These are phyloP conservation scores for Hanseniaspora occidentalis DNA, from an alignment of 805 yeast species.

Conservation along the genomic window DNA sequence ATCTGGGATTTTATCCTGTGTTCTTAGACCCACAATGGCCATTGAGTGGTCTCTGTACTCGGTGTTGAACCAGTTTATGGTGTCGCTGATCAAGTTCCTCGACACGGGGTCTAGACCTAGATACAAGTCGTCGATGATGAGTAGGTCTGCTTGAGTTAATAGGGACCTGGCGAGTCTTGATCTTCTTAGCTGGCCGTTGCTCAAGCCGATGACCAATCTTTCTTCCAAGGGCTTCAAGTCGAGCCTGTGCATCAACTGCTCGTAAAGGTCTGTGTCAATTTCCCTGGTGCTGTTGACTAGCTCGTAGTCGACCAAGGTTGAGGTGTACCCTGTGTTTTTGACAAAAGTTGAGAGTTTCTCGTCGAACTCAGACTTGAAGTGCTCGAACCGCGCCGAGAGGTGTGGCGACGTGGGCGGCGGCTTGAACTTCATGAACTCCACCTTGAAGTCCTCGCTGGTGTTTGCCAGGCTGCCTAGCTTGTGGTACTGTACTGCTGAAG, in stretches of 20 bases:
- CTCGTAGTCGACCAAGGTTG: constrained; percentile 32
- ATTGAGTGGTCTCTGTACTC: constrained; percentile 1
- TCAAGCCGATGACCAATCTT: constrained; percentile 75
- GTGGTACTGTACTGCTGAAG: constrained; percentile 12
- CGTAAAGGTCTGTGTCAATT: constrained; percentile 27
- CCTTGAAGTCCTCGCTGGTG: constrained; percentile 4
- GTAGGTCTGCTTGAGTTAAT: constrained; percentile 46
- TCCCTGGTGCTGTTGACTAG: constrained; percentile 16
- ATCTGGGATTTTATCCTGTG: constrained; percentile 61
- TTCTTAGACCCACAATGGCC: constrained; percentile 50
- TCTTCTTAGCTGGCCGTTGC: constrained; percentile 89
- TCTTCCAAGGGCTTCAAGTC: constrained; percentile 43
- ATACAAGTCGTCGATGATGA: constrained; percentile 79
- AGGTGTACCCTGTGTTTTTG: constrained; percentile 9
- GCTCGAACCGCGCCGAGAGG: constrained; percentile 81
- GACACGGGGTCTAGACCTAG: constrained; percentile 80
- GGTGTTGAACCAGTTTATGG: constrained; percentile 14
- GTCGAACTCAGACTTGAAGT: constrained; percentile 74
- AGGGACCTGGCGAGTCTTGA: constrained; percentile 76
- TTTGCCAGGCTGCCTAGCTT: background rate
- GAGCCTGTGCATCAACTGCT: constrained; percentile 35
- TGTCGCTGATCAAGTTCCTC: constrained; percentile 39
- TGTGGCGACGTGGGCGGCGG: constrained; percentile 48
- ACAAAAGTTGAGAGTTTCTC: constrained; percentile 12
- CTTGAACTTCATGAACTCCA: constrained; percentile 33